A percentile compares a stretch with the other conserved stretches of the same genome.
These are phyloP conservation scores for Dryadomyces quercivorus DNA, from an alignment of 2,329 filamentous ascomycete species.

Conservation along the genomic window DNA sequence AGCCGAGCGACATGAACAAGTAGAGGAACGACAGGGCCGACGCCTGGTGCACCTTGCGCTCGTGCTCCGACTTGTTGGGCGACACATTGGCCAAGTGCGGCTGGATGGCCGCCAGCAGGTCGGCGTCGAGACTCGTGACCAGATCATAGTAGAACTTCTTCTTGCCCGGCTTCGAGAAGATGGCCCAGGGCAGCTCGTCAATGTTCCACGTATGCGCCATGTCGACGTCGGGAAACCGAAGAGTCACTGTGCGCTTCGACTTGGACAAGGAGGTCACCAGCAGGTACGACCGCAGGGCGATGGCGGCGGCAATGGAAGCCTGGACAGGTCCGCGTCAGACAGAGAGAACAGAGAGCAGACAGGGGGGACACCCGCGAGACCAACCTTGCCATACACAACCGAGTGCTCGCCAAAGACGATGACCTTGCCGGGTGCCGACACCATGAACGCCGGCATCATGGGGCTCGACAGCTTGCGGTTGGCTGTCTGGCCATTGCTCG, in stretches of 20 bases:
- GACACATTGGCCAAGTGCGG: conserved; percentile 68
- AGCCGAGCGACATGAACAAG: conserved; percentile 79
- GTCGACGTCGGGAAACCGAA: conserved; percentile 85
- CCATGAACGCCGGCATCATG: conserved; percentile 87
- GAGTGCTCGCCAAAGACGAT: conserved; percentile 98
- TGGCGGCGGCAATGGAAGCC: conserved; percentile 87
- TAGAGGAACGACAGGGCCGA: conserved; percentile 85
- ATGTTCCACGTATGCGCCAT: conserved; percentile 91
- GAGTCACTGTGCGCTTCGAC: conserved; percentile 73
- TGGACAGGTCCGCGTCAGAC: conserved; percentile 25
- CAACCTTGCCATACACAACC: conserved; percentile 90
- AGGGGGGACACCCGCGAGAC: conserved; percentile 6
- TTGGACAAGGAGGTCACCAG: conserved; percentile 92
- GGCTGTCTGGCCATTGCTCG: conserved; percentile 23
- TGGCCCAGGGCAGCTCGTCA: conserved; percentile 74
- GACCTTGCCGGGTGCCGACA: conserved; percentile 94
- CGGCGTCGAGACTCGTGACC: conserved; percentile 70
- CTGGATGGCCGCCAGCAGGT: conserved; percentile 68
- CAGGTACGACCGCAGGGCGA: conserved; percentile 90
- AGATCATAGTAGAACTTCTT: conserved; percentile 94
- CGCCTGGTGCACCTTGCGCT: conserved; percentile 72
- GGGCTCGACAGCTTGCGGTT: conserved; percentile 48
- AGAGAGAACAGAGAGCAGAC: background rate
- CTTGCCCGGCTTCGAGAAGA: conserved; percentile 68
- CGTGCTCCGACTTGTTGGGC: conserved; percentile 47